A percentile compares a stretch with the other conserved stretches of the same genome.
These are phyloP conservation scores for Hyphochytrium catenoides DNA, from an alignment of 352 stramenopile genomes.

Conservation along the genomic window DNA sequence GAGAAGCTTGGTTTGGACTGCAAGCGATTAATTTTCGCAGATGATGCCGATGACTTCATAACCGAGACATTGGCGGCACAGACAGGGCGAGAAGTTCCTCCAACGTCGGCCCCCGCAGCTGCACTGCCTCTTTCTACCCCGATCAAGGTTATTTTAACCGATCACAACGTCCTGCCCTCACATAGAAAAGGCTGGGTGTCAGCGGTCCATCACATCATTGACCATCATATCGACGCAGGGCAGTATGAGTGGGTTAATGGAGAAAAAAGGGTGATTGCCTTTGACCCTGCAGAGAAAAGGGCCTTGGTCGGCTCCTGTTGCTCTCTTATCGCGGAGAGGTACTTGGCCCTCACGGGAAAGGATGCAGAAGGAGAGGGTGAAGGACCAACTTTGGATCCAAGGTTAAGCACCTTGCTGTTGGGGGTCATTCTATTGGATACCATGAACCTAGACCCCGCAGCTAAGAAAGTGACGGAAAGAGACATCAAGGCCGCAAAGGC, in stretches of 20 bases:
- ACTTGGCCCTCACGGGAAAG: constrained; percentile 8
- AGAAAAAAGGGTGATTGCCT: constrained; percentile 25
- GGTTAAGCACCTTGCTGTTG: constrained; percentile 43
- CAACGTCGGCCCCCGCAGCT: constrained; percentile 13
- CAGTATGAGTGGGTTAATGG: constrained; percentile 15
- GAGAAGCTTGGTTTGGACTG: no score
- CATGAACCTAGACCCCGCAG: constrained; percentile 35
- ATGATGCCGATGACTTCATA: constrained; percentile 49
- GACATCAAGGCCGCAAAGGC: constrained; percentile 17
- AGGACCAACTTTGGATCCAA: constrained; percentile 9
- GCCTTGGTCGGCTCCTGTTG: constrained; percentile 40
- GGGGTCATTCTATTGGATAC: constrained; percentile 44
- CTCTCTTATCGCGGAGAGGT: constrained; percentile 40
- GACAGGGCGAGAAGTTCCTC: constrained; percentile 7
- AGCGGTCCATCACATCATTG: no score
- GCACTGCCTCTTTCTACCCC: constrained; percentile 1
- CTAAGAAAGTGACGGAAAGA: constrained; percentile 41
- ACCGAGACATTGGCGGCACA: constrained; percentile 15
- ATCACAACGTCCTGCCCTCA: constrained; percentile 7
- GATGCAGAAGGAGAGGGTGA: constrained; percentile 1
- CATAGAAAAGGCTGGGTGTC: constrained; percentile 13
- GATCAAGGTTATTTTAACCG: background rate
- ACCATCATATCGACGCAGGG: constrained; percentile 40
- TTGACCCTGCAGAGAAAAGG: constrained; percentile 13
- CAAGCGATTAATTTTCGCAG: no score